Evolutionary conservation across 257 asterid genomes (phyloP), one percentile per base, ranked within the genome.

Genomic region (Catharanthus roseus): DNA sequence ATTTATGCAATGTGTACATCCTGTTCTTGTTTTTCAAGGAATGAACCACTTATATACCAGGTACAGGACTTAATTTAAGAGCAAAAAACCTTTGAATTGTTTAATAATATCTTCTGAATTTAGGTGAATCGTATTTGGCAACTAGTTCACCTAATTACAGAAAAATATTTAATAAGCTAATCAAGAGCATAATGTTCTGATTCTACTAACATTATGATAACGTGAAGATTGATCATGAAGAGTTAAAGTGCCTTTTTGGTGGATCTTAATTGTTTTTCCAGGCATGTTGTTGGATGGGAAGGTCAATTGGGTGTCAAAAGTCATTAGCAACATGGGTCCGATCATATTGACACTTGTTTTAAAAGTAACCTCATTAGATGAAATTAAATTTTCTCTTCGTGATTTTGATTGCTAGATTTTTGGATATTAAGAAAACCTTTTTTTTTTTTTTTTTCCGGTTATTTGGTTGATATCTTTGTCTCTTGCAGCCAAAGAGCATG

Each of bases 401-500:
- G 45, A 50, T 6, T 67, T 23, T 41, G 65, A 33, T 50, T 55
- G 45, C 16, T 38, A 5, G 18, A 26, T 11, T 50, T 54, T 33
- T 67, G 42, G 63, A 57, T 56, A 62, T 61, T 21, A 34, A 3
- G 53, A 24, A 69, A 21, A 4, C 47, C 11, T 42, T 12, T 42
- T 42, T 42, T 42, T 4, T 42, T 42, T 2, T 38, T 38, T 38
- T 38, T 38, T 38, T 42, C 1, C 1, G 10, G 5, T 10, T 36
- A 11, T 38, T 47, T 0, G 51, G 34, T 44, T 54, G 50, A 55
- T 63, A 68, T 62, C 69, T 57, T 36, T 44, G 63, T 75, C 66
- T 61, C 67, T 19, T 67, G 77, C 88, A 88, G 96, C 66, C 50
- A 81, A 51, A 19, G 96, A 90, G 85, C 92, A 81, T 49, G 88